These are phyloP conservation scores for Juglanconis oblonga DNA, from an alignment of 2,329 filamentous ascomycete genomes.

Conservation along the genomic window DNA sequence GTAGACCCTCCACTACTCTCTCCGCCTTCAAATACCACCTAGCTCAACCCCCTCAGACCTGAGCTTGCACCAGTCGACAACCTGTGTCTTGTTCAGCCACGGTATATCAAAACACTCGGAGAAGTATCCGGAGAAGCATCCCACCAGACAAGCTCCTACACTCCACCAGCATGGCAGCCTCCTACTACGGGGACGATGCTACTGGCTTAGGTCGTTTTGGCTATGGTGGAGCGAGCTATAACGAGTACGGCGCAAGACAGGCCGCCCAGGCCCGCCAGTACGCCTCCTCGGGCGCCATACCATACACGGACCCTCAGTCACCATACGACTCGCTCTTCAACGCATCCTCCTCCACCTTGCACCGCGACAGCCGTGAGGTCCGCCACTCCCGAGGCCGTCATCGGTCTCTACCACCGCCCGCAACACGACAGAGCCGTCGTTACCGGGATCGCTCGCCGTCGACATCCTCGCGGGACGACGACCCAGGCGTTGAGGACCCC, in stretches of 20 bases:
- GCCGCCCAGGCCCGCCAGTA: neutral
- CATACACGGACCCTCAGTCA: conserved; percentile 42
- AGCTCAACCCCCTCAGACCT: no score
- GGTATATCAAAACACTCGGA: no score
- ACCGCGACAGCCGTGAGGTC: neutral
- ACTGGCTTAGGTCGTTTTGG: neutral
- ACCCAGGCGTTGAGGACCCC: conserved; percentile 28
- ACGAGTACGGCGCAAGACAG: neutral
- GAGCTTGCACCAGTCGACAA: no score
- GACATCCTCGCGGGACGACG: conserved; percentile 8
- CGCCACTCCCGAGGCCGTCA: conserved; percentile 14
- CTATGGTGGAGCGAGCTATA: neutral
- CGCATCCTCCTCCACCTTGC: conserved; percentile 3
- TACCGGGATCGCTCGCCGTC: conserved; percentile 24
- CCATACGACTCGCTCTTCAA: conserved; percentile 22
- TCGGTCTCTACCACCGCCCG: conserved; percentile 19
- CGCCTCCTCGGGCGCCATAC: neutral
- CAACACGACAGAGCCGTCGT: conserved; percentile 14
- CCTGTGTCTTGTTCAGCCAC: no score
- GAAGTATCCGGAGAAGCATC: no score
- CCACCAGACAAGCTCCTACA: neutral
- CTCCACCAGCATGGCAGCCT: neutral
- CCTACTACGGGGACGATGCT: neutral
- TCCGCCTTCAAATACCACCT: no score
- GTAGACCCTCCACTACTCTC: no score